These are phyloP conservation scores for Lasiodiplodia citricola DNA, from an alignment of 2,329 filamentous ascomycete species.

Conservation along the genomic window DNA sequence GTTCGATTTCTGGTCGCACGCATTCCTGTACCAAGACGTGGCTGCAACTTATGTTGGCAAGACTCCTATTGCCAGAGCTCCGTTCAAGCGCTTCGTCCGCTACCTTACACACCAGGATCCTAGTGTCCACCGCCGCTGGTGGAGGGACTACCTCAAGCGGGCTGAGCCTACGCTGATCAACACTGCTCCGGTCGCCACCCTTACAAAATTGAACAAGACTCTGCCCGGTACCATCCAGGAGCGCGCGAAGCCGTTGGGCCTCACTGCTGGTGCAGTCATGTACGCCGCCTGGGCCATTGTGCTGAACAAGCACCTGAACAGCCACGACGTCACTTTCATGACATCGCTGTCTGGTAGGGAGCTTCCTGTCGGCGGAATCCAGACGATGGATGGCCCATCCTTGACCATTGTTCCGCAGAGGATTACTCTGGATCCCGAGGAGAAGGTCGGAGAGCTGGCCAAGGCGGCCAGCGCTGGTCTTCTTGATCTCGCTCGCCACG, in stretches of 20 bases:
- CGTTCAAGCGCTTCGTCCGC: slow-evolving; percentile 14
- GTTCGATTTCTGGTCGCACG: slow-evolving; percentile 29
- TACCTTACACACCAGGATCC: neutral
- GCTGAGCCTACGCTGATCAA: neutral
- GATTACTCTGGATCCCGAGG: neutral
- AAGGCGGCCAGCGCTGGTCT: neutral
- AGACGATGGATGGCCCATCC: slow-evolving; percentile 5
- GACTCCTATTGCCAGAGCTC: neutral
- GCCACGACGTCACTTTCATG: slow-evolving; percentile 14
- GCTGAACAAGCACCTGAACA: neutral
- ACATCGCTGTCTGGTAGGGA: slow-evolving; percentile 18
- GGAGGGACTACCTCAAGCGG: slow-evolving; percentile 1
- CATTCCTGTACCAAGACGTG: slow-evolving; percentile 28
- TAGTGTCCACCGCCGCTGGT: neutral
- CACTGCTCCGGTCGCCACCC: neutral
- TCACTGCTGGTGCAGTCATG: slow-evolving; percentile 5
- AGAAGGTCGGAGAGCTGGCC: neutral
- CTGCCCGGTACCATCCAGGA: neutral
- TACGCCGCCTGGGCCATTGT: slow-evolving; percentile 25
- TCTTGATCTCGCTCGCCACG: slow-evolving; percentile 14
- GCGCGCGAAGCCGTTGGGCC: neutral
- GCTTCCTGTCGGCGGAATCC: neutral
- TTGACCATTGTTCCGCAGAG: slow-evolving; percentile 1
- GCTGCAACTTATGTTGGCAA: neutral
- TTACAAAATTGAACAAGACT: neutral